These are phyloP conservation scores for Penicillium sumatraense DNA, from an alignment of 2,329 filamentous ascomycete species.

Conservation along the genomic window DNA sequence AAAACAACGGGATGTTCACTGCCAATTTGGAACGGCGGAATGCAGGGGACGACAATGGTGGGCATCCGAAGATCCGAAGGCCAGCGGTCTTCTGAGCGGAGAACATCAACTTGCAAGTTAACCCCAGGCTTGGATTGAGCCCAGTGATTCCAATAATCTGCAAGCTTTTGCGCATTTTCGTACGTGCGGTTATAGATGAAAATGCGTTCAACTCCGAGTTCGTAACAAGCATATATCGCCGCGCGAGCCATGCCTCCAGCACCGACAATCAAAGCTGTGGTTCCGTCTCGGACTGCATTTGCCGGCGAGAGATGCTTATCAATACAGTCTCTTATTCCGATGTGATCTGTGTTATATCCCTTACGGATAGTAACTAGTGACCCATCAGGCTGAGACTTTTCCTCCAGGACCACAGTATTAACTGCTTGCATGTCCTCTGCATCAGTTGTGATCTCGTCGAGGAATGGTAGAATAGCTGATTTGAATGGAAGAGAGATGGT, in stretches of 20 bases:
- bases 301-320: constrained; percentile 30
- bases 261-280: constrained; percentile 30
- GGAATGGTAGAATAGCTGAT: constrained; percentile 21
- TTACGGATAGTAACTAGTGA: constrained; percentile 10
- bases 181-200: constrained; percentile 33
- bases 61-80: constrained; percentile 22
- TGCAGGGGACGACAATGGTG: constrained; percentile 27
- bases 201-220: constrained; percentile 30
- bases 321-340: constrained; percentile 34
- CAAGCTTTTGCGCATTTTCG: constrained; percentile 22
- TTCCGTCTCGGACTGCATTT: constrained; percentile 25
- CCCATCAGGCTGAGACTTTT: constrained; percentile 7
- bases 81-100: constrained; percentile 23
- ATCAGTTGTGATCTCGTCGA: constrained; percentile 27
- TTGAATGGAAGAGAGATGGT: constrained; percentile 33
- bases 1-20: constrained; percentile 14
- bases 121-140: constrained; percentile 9
- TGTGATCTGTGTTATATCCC: constrained; percentile 36
- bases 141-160: constrained; percentile 22
- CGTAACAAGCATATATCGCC: constrained; percentile 31
- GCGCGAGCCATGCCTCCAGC: constrained; percentile 35
- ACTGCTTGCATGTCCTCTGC: constrained; percentile 33
- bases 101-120: constrained; percentile 9
- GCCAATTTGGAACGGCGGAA: constrained; percentile 20
- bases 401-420: constrained; percentile 31